Evolutionary conservation across 495 filamentous ascomycete genomes (phyloP), one percentile per base, ranked within the genome.

Genomic region (Rhypophila decipiens): DNA sequence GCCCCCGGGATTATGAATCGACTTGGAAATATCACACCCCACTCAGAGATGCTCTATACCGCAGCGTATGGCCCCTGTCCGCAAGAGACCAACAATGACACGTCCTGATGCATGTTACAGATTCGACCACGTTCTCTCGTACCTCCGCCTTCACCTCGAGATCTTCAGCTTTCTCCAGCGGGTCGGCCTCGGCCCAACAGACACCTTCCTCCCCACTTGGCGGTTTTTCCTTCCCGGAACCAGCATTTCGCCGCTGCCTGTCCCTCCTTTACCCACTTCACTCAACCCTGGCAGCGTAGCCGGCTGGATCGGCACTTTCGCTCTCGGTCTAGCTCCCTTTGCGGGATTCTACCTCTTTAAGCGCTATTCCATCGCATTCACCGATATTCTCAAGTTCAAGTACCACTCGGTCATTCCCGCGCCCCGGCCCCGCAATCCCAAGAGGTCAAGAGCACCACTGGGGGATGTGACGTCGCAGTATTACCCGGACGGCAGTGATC

Each of bases 151-250:
- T 10, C 73, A 76, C 33, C 50, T 77, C 10, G 65, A 70, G 7
- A 48, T 76, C 29, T 77, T 69, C 48, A 61, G 66, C 5, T 67
- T 70, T 23, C 57, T 78, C 27, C 76, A 80, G 47, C 66, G 74
- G 39, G 54, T 72, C 1, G 68, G 73, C 24, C 50, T 80, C 11
- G 58, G 74, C 35, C 55, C 71, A 3, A 50, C 59, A 10, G 56
- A 58, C 15, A 53, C 52, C 5, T 59, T 52, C 38, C 46, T 80
- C 13, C 76, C 76, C 0, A 61, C 55, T 36, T 58, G 58, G 24
- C 53, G 48, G 13, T 78, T 72, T 24, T 75, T 78, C 43, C 58
- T 78, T 29, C 75, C 74, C 1, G 78, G 77, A 21, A 66, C 69
- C 20, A 55, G 55, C 38, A 35, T 58, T 3, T 79, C 76, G 2